Percentiles rank a stretch among this genome's conserved stretches.
These are phyloP conservation scores for Scutellaria baicalensis DNA, from an alignment of 257 asterid genomes.

Conservation along the genomic window DNA sequence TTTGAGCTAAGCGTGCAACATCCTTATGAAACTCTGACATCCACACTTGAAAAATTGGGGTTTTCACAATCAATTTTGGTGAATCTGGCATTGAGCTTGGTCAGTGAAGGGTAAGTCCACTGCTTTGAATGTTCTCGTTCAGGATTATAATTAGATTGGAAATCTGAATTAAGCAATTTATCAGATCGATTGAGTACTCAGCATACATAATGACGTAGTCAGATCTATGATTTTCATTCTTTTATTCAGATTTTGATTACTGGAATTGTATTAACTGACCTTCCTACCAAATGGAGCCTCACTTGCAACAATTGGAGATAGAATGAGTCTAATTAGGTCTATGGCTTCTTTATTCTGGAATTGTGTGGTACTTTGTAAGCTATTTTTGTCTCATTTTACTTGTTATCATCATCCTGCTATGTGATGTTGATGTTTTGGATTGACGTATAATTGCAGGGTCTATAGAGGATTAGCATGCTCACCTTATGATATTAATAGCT, in stretches of 20 bases:
- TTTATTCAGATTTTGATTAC: not conserved
- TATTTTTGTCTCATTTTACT: slow-evolving; percentile 31
- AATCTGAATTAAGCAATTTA: not conserved
- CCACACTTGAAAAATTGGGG: slow-evolving; percentile 85
- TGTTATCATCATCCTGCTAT: slow-evolving; percentile 41
- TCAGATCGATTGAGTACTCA: slow-evolving; percentile 5
- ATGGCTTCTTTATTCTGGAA: slow-evolving; percentile 3
- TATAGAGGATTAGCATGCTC: slow-evolving; percentile 98
- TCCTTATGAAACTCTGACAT: slow-evolving; percentile 78
- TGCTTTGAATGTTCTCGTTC: not conserved
- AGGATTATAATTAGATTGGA: not conserved
- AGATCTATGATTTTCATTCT: not conserved
- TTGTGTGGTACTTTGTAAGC: slow-evolving; percentile 21
- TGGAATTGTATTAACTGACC: slow-evolving; percentile 5
- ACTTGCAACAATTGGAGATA: slow-evolving; percentile 9
- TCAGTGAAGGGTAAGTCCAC: slow-evolving; percentile 91
- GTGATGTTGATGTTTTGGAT: slow-evolving; percentile 90
- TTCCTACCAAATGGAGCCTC: slow-evolving; percentile 12
- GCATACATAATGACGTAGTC: not conserved
- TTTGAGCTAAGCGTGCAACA: slow-evolving; percentile 94
- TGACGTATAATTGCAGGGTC: slow-evolving; percentile 98
- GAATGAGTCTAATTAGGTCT: slow-evolving; percentile 8
- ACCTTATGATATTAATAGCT: slow-evolving; percentile 86
- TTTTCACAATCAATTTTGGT: slow-evolving; percentile 67
- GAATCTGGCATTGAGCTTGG: slow-evolving; percentile 76